Evolutionary conservation across 306 rosid genomes (phyloP).

Genomic region (Prunus mongolica): DNA sequence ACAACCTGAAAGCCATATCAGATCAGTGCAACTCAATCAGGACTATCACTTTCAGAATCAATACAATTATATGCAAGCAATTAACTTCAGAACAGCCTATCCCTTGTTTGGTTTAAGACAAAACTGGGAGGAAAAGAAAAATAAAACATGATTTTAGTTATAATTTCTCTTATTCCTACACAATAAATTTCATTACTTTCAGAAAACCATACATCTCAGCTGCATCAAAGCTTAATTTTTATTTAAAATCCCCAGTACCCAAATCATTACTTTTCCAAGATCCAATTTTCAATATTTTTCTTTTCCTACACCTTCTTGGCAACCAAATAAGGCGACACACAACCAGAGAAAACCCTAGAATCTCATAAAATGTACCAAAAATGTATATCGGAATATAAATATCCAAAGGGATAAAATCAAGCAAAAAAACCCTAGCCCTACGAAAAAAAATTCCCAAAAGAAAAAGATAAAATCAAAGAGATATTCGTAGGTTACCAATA

Average conservation of each 20-base stretch:
- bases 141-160: not conserved
- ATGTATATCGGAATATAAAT: not conserved
- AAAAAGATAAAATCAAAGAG: not conserved
- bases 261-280: slow-evolving; percentile 4
- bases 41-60: not conserved
- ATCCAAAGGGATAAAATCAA: slow-evolving; percentile 9
- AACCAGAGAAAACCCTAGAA: not conserved
- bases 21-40: slow-evolving; percentile 6
- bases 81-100: not conserved
- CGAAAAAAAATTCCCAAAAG: not conserved
- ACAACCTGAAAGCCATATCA: slow-evolving; percentile 25
- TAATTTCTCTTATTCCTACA: not conserved
- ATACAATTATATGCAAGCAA: not conserved
- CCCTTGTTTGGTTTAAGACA: not conserved
- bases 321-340: slow-evolving; percentile 5
- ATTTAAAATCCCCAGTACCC: not conserved
- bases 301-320: not conserved
- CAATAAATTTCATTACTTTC: not conserved
- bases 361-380: not conserved
- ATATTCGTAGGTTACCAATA: slow-evolving; percentile 20
- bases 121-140: not conserved
- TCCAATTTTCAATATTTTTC: not conserved
- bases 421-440: not conserved
- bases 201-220: not conserved
- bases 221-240: slow-evolving; percentile 3